Percentiles rank a stretch among this genome's conserved stretches.
These are phyloP conservation scores for Paecilomyces variotii DNA, from an alignment of 2,329 filamentous ascomycete genomes.

Conservation along the genomic window DNA sequence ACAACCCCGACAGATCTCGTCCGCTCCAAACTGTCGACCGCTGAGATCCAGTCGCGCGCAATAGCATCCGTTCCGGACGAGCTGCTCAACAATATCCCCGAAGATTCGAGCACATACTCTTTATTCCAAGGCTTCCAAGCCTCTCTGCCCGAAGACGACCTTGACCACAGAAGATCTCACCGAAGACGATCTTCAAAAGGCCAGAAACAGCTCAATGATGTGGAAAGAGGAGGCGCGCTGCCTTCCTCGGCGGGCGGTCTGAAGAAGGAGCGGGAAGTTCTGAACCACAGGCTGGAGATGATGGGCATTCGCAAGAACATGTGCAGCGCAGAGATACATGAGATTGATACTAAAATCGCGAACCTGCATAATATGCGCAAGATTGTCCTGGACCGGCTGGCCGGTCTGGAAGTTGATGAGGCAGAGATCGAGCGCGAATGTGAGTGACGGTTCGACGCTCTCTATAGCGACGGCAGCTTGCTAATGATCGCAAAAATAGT, in stretches of 20 bases:
- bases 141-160: conserved; percentile 63
- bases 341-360: conserved; percentile 94
- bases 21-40: conserved; percentile 78
- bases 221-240: conserved; percentile 48
- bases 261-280: conserved; percentile 67
- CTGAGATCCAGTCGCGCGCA: conserved; percentile 90
- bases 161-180: conserved; percentile 59
- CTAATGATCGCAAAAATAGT: conserved; percentile 26
- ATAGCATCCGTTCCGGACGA: conserved; percentile 84
- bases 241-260: conserved; percentile 64
- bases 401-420: conserved; percentile 83
- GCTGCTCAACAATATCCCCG: conserved; percentile 79
- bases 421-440: conserved; percentile 80
- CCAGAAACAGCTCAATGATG: conserved; percentile 60
- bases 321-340: conserved; percentile 90
- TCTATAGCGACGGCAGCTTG: background rate
- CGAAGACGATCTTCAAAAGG: conserved; percentile 64
- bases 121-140: conserved; percentile 96
- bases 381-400: conserved; percentile 81
- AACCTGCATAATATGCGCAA: conserved; percentile 89
- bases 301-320: conserved; percentile 91
- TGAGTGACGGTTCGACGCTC: conserved; percentile 36
- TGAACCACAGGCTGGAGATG: conserved; percentile 85
- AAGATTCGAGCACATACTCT: conserved; percentile 77
- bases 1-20: conserved; percentile 91